Base-by-base conservation (phyloP, 176 grass and related monocot species). In the Triticum dicoccoides region DNA sequence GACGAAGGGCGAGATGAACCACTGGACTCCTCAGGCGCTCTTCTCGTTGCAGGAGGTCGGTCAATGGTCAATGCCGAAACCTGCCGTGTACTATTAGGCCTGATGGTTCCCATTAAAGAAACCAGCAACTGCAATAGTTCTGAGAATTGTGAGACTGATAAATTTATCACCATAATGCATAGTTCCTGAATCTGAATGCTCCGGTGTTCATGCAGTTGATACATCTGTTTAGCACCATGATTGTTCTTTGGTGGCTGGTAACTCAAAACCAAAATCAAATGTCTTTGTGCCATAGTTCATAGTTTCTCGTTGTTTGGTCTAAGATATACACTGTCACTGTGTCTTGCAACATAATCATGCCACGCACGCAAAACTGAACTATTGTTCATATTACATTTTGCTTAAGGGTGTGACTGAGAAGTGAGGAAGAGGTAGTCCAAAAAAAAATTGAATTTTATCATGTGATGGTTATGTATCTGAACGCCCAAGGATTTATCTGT, bases 21-120 rank as follows among this genome's bases (percentile, higher is more conserved):
- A 80, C 17, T 80, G 76, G 45, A 86, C 56, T 34, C 64, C 30
- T 67, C 58, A 68, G 75, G 85, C 89, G 5, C 37, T 87, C 13
- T 3, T 80, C 42, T 9, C 62, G 13, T 18, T 90, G 56, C 89
- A 87, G 79, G 84, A 52, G 89, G 89, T 90, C 73, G 29, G 73
- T 52, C 56, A 20, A 59, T 59, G 52, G 14, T 20, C 61, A 70
- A 15, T 70, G 66, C 30, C 59, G 5, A 69, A 83, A 77, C 2
- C 12, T 52, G 25, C 39, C 30, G 8, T 39, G 15, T 58, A 17
- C 42, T 38, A 6, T 5, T 17, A 24, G 73, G 30, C 14, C 64
- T 64, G 39, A 37, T 54, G 21, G 10, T 13, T 68, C 23, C 8
- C 9, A 71, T 13, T 71, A 11, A 59, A 9, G 56, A 69, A 44